Percentiles rank a stretch among this genome's conserved stretches.
phyloP scores from a whole-genome alignment of 306 rosid genomes.

The Cajanus cajan region DNA sequence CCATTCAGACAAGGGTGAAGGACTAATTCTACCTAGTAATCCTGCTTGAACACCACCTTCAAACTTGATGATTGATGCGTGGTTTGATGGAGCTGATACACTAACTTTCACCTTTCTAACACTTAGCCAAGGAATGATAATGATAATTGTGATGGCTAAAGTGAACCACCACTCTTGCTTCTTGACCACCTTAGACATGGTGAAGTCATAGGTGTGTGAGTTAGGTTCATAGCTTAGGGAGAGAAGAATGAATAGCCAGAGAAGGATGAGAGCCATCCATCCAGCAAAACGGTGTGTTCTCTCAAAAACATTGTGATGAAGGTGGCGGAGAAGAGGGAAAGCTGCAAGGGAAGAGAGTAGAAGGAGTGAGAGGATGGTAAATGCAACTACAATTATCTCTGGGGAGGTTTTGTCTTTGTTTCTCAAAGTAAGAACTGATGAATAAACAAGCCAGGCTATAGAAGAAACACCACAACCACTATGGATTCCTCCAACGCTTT shows the following conservation, averaged over 20 bases:
- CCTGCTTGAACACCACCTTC: conserved; percentile 62
- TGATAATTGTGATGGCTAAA: conserved; percentile 43
- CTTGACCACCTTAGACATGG: conserved; percentile 28
- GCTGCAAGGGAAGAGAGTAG: conserved; percentile 61
- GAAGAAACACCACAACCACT: conserved; percentile 75
- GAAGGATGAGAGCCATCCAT: conserved; percentile 56
- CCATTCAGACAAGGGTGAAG: conserved; percentile 70
- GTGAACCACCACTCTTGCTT: conserved; percentile 63
- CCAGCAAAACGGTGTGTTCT: conserved; percentile 66
- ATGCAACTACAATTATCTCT: conserved; percentile 43
- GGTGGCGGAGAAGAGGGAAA: conserved; percentile 69
- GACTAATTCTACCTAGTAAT: conserved; percentile 59
- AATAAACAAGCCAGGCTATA: conserved; percentile 64
- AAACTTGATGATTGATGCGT: conserved; percentile 58
- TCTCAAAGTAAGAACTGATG: conserved; percentile 42
- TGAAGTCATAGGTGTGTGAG: conserved; percentile 33
- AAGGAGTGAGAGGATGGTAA: conserved; percentile 56
- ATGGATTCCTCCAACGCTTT: conserved; percentile 74
- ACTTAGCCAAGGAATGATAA: conserved; percentile 57
- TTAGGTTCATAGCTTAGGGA: conserved; percentile 38
- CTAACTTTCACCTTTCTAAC: conserved; percentile 43
- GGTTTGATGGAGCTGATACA: conserved; percentile 51
- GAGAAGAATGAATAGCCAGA: conserved; percentile 54
- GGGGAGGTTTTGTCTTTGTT: conserved; percentile 43
- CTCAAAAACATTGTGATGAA: conserved; percentile 69